Evolutionary conservation across 352 stramenopile species (phyloP).

Genomic region (Albugo candida): DNA sequence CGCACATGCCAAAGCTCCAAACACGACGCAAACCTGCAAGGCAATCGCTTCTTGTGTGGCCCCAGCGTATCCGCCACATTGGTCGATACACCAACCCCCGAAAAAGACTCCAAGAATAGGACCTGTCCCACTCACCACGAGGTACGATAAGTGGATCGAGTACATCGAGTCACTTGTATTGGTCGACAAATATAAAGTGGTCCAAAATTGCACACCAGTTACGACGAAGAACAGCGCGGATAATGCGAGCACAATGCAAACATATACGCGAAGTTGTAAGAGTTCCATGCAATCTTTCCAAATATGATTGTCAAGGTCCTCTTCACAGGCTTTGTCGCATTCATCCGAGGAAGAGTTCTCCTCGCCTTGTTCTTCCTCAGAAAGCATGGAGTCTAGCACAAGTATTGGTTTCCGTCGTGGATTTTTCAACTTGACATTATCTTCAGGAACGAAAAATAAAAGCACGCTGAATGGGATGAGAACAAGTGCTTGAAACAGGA

Average conservation of each 20-base stretch:
- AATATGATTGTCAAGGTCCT: slow-evolving; percentile 2
- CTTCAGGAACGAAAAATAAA: slow-evolving; percentile 59
- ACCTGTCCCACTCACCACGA: slow-evolving; percentile 53
- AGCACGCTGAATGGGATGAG: slow-evolving; percentile 50
- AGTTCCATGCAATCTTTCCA: slow-evolving; percentile 10
- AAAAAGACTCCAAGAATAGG: slow-evolving; percentile 76
- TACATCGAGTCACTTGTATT: slow-evolving; percentile 63
- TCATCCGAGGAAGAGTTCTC: slow-evolving; percentile 14
- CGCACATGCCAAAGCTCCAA: slow-evolving; percentile 26
- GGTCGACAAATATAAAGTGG: slow-evolving; percentile 62
- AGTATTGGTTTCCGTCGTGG: slow-evolving; percentile 38
- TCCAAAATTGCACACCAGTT: slow-evolving; percentile 67
- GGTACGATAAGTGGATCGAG: slow-evolving; percentile 50
- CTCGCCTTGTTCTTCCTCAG: slow-evolving; percentile 17
- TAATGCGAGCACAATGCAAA: slow-evolving; percentile 57
- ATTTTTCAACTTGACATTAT: slow-evolving; percentile 38
- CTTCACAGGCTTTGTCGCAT: slow-evolving; percentile 1
- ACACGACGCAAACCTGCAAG: slow-evolving; percentile 47
- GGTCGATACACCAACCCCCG: slow-evolving; percentile 64
- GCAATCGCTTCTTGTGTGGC: slow-evolving; percentile 42
- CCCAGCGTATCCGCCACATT: slow-evolving; percentile 51
- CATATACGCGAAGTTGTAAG: slow-evolving; percentile 41
- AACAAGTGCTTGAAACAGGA: slow-evolving; percentile 54
- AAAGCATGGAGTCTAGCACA: slow-evolving; percentile 23
- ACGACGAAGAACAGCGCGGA: slow-evolving; percentile 74